These are phyloP conservation scores for Zygoascus ofunaensis DNA, from an alignment of 805 yeast species.

Conservation along the genomic window DNA sequence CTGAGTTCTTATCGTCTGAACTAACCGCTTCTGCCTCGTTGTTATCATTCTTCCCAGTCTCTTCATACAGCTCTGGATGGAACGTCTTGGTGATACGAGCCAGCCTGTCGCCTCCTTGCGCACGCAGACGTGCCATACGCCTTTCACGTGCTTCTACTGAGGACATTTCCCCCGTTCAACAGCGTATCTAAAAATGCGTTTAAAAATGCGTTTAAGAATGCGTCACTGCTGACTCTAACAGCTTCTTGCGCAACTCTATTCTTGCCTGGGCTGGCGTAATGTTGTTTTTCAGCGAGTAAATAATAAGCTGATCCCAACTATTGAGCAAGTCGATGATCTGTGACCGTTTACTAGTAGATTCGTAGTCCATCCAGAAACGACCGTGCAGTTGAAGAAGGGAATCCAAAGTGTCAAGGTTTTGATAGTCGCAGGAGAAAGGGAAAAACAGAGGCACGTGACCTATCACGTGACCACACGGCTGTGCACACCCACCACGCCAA, in stretches of 20 bases:
- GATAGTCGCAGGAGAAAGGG: no score
- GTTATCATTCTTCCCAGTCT: background rate
- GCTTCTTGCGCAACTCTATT: constrained; percentile 2
- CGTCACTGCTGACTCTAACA: constrained; percentile 1
- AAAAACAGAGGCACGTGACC: no score
- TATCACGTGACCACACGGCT: no score
- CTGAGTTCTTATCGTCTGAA: background rate
- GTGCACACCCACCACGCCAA: no score
- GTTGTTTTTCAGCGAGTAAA: constrained; percentile 2
- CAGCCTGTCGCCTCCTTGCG: constrained; percentile 23
- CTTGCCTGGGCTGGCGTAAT: constrained; percentile 11
- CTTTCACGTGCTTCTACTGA: constrained; percentile 16
- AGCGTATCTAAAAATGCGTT: background rate
- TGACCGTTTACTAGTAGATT: constrained; percentile 5
- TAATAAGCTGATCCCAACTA: constrained; percentile 6
- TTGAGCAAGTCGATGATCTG: constrained; percentile 5
- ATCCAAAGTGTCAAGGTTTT: no score
- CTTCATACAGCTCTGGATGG: constrained; percentile 4
- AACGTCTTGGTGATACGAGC: constrained; percentile 25
- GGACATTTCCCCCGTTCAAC: background rate
- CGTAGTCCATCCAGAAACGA: constrained; percentile 9
- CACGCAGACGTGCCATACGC: constrained; percentile 26
- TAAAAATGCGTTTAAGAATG: background rate
- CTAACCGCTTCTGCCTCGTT: background rate
- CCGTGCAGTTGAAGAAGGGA: no score